Percentiles rank a stretch among this genome's conserved stretches.
Evolutionary conservation across 202 grass and related monocot genomes (phyloP).

Genomic region (Saccharum hybrid): DNA sequence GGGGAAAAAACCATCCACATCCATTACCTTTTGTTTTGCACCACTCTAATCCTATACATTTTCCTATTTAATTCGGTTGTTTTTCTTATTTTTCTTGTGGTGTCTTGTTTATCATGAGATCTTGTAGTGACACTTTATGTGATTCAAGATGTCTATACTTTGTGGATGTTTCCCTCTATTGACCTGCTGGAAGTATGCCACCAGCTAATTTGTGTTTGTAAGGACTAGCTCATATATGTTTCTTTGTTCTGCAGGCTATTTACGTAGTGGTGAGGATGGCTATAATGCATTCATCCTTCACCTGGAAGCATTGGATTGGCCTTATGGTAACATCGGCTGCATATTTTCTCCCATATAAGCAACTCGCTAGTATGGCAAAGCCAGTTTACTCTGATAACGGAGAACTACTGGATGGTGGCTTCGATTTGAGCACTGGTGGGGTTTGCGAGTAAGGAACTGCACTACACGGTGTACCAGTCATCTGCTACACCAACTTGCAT

Average conservation of each 20-base stretch:
- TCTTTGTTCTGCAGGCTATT: constrained; percentile 51
- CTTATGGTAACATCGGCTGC: constrained; percentile 71
- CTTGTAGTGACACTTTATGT: not conserved
- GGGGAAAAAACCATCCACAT: not conserved
- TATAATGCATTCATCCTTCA: constrained; percentile 88
- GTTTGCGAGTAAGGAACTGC: constrained; percentile 71
- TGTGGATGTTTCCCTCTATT: not conserved
- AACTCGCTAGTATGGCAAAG: constrained; percentile 88
- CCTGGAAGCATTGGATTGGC: constrained; percentile 99
- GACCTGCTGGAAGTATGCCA: not conserved
- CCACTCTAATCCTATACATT: not conserved
- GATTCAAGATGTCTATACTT: not conserved
- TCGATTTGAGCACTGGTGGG: constrained; percentile 78
- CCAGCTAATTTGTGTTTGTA: not conserved
- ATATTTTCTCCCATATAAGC: constrained; percentile 85
- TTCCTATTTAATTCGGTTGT: not conserved
- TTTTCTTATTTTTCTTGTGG: not conserved
- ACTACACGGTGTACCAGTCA: constrained; percentile 7
- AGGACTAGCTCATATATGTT: constrained; percentile 15
- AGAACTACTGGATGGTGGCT: constrained; percentile 79
- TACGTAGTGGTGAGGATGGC: constrained; percentile 83
- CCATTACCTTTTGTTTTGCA: not conserved
- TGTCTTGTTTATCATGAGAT: not conserved
- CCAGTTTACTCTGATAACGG: constrained; percentile 64
- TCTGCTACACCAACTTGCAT: constrained; percentile 28